Evolutionary conservation across 2,329 filamentous ascomycete genomes (phyloP), one percentile per base, ranked within the genome.

Genomic region (Ophiostoma australiae): DNA sequence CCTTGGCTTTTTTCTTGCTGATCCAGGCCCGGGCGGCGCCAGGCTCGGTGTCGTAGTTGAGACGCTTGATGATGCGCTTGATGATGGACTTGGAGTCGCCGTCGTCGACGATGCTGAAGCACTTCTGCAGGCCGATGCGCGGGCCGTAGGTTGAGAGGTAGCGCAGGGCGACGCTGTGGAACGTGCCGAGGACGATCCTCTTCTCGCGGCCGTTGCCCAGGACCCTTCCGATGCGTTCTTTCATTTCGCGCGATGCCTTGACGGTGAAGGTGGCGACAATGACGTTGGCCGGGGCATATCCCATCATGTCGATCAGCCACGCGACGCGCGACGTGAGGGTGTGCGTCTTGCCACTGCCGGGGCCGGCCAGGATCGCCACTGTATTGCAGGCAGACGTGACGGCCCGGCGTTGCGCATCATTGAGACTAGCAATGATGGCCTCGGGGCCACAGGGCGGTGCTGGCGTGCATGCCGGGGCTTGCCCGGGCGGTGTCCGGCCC

Each of bases 251-350:
- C 23, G 94, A 92, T 0, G 95, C 94, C 79, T 98, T 98, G 79
- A 97, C 93, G 1, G 95, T 99, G 78, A 99, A 99, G 0, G 94
- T 98, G 73, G 94, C 95, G 72, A 97, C 94, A 72, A 99, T 89
- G 76, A 98, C 89, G 81, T 97, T 93, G 81, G 91, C 89, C 76
- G 94, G 94, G 71, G 88, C 86, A 75, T 92, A 87, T 61, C 89
- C 87, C 75, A 87, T 82, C 76, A 91, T 84, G 69, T 90, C 87
- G 70, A 97, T 86, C 39, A 97, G 87, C 84, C 94, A 96, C 76
- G 94, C 94, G 72, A 97, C 93, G 73, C 95, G 91, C 65, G 94
- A 92, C 0, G 94, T 97, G 70, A 99, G 84, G 0, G 95, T 98
- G 80, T 97, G 96, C 17, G 94, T 99, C 81, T 99, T 98, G 27